Conservation (phyloP, 345 rosid species). For the Mallotus nudiflorus region DNA sequence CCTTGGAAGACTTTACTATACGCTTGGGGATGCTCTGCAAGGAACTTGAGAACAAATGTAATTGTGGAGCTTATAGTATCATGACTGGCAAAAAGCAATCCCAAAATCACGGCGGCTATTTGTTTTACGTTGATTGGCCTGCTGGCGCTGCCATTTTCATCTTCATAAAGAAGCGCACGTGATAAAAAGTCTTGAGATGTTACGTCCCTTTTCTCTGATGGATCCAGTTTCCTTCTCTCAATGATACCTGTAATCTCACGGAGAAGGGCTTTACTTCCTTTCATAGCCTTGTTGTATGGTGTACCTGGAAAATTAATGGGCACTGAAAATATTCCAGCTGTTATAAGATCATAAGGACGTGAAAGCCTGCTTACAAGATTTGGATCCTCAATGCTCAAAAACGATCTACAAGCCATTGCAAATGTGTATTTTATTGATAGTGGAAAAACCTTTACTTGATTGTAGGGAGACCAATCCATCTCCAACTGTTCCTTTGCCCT, state of each 20-base stretch:
- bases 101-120: neutral
- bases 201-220: neutral
- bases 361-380: constrained; percentile 11
- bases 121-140: no score
- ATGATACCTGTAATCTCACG: constrained; percentile 19
- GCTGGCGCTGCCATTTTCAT: constrained; percentile 9
- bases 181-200: constrained; percentile 15
- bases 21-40: no score
- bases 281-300: constrained; percentile 25
- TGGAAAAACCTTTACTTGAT: constrained; percentile 32
- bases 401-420: constrained; percentile 31
- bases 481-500: constrained; percentile 34
- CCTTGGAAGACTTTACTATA: no score
- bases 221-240: constrained; percentile 27
- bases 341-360: constrained; percentile 24
- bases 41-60: no score
- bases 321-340: constrained; percentile 33
- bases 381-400: constrained; percentile 25
- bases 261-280: constrained; percentile 21
- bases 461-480: constrained; percentile 23
- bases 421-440: constrained; percentile 33
- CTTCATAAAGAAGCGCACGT: constrained; percentile 17
- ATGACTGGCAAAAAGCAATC: no score
- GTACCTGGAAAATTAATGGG: constrained; percentile 37
- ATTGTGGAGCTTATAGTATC: no score